A percentile compares a stretch with the other conserved stretches of the same genome.
These are phyloP conservation scores for Lipomyces starkeyi DNA, from an alignment of 805 yeast species.

Conservation along the genomic window DNA sequence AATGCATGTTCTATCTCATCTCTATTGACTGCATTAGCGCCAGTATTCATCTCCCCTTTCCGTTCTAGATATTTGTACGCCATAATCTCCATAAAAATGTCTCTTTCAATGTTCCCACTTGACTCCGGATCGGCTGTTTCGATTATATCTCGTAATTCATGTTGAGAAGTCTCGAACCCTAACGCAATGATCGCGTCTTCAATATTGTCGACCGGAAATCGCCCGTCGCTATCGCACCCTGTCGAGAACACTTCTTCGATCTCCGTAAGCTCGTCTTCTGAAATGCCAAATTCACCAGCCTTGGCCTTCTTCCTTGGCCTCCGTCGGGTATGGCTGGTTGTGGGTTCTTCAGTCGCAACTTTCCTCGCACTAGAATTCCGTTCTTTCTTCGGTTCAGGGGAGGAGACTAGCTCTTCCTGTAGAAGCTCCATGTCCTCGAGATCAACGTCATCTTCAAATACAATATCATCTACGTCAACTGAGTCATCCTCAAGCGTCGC, in stretches of 20 bases:
- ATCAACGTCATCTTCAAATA: slow-evolving; percentile 26
- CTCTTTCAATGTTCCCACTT: slow-evolving; percentile 43
- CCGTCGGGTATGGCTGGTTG: neutral
- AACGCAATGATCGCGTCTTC: slow-evolving; percentile 41
- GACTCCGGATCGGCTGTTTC: slow-evolving; percentile 40
- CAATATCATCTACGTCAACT: slow-evolving; percentile 21
- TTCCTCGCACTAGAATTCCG: neutral
- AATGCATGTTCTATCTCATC: slow-evolving; percentile 32
- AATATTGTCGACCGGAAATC: slow-evolving; percentile 39
- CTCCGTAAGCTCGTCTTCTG: slow-evolving; percentile 20
- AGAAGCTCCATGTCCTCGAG: slow-evolving; percentile 13
- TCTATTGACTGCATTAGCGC: neutral
- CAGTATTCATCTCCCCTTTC: slow-evolving; percentile 4
- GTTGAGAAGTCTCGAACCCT: slow-evolving; percentile 39
- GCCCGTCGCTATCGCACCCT: slow-evolving; percentile 18
- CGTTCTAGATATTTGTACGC: slow-evolving; percentile 23
- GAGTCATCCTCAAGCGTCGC: neutral
- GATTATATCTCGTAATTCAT: slow-evolving; percentile 31
- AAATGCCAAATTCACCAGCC: slow-evolving; percentile 3
- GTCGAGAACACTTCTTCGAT: slow-evolving; percentile 27
- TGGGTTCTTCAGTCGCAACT: neutral
- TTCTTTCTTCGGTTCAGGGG: neutral
- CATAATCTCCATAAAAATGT: slow-evolving; percentile 42
- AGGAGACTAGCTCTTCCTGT: neutral
- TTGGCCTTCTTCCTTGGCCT: neutral